Evolutionary conservation across 768 basidiomycete genomes (phyloP), one percentile per base, ranked within the genome.

Genomic region (Mycena rosella): DNA sequence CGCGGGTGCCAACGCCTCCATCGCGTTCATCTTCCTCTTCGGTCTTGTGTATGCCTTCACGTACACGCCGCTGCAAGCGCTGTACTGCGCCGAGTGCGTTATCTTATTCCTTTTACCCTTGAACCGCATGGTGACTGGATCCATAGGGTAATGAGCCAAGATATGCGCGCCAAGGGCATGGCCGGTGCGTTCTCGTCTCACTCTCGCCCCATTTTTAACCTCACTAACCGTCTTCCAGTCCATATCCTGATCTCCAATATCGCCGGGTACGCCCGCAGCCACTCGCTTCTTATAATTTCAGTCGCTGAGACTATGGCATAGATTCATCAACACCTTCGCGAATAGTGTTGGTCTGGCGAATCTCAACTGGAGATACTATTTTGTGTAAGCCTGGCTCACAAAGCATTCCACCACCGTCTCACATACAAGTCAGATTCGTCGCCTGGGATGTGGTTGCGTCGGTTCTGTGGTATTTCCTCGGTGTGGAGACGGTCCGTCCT

Each of bases 81-180:
- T 76, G 15, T 76, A 76, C 32, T 76, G 75, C 34, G 75, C 75
- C 2, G 75, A 76, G 74, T 75, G 66, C 27, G 69, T 59, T 3
- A 29, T 32, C 13, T 17, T 26, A 0, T 2, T 57, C 34, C 2
- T 24, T 7, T 38, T 0, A 13, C 7, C 24, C 22, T 27, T 18
- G 34, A 56, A 30, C 18, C 20, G 4, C 29, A 49, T 1, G 58
- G 11, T 24, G 34, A 42, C 7, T 45, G 30, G 18, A 10, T 13
- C 10, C 14, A 8, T 17, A 75, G 74, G 56, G 75, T 76, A 1
- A 76, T 76, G 75, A 72, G 63, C 38, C 74, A 74, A 29, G 72
- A 76, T 9, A 76, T 76, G 74, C 73, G 75, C 14, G 73, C 72
- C 2, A 76, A 76, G 63, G 75, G 75, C 29, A 76, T 76, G 75